These are phyloP conservation scores for Rubia yunnanensis DNA, from an alignment of 257 asterid species.

Conservation along the genomic window DNA sequence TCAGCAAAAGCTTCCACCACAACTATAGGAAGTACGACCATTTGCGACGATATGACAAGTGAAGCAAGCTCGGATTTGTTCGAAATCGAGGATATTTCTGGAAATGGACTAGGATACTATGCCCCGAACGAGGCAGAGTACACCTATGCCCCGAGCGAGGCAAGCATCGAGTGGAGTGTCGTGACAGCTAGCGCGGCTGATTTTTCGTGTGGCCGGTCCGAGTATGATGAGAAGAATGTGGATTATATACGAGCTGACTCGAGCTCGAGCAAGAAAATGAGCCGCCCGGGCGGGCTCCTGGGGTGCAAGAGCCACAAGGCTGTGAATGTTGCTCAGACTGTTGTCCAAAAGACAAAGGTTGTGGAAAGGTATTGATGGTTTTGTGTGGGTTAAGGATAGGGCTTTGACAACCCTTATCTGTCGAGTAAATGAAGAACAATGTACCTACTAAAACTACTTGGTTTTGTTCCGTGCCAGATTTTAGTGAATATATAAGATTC, in stretches of 20 bases:
- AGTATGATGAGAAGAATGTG: slow-evolving; percentile 31
- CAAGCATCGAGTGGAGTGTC: slow-evolving; percentile 77
- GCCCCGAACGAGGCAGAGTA: slow-evolving; percentile 7
- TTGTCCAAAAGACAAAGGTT: slow-evolving; percentile 17
- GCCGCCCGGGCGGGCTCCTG: slow-evolving; percentile 33
- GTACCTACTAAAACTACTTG: slow-evolving; percentile 1
- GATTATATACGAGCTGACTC: slow-evolving; percentile 2
- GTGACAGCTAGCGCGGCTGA: slow-evolving; percentile 72
- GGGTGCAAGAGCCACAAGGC: slow-evolving; percentile 58
- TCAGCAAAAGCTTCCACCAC: slow-evolving; percentile 22
- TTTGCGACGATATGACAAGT: slow-evolving; percentile 59
- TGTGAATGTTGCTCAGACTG: slow-evolving; percentile 44
- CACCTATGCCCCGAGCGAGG: slow-evolving; percentile 76
- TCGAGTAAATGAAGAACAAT: background rate
- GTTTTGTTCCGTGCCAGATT: background rate
- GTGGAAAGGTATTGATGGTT: slow-evolving; percentile 18
- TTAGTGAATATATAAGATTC: background rate
- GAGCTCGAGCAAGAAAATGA: slow-evolving; percentile 17
- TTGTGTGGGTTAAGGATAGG: background rate
- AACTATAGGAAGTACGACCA: slow-evolving; percentile 19
- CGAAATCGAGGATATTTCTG: slow-evolving; percentile 65
- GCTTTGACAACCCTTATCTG: no score
- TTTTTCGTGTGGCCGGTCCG: slow-evolving; percentile 38
- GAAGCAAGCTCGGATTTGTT: slow-evolving; percentile 84
- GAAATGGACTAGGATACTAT: slow-evolving; percentile 13